Conservation (phyloP, 2,329 filamentous ascomycete species). For the Claviceps spartinae region DNA sequence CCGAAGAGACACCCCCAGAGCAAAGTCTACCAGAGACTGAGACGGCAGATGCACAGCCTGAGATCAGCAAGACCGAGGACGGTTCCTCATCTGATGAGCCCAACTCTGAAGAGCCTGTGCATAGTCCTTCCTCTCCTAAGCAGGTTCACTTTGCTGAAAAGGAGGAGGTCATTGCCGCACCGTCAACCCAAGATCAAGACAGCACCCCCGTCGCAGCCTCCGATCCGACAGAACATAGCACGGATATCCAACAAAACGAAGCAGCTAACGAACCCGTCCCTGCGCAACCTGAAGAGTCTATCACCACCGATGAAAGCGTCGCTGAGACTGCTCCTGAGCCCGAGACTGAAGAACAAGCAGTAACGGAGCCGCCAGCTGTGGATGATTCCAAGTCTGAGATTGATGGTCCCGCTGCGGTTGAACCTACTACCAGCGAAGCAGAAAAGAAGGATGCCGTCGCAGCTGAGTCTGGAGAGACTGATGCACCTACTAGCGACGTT, state of each 20-base stretch:
- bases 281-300: background rate
- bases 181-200: background rate
- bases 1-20: background rate
- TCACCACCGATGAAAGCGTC: background rate
- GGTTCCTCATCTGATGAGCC: background rate
- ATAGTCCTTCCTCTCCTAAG: constrained; percentile 1
- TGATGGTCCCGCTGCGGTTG: background rate
- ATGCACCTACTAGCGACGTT: background rate
- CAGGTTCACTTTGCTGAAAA: constrained; percentile 7
- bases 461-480: background rate
- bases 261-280: background rate
- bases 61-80: background rate
- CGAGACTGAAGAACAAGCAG: background rate
- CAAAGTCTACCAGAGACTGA: background rate
- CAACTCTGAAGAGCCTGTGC: background rate
- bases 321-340: background rate
- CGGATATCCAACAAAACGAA: background rate
- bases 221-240: background rate
- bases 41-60: background rate
- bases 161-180: constrained; percentile 1
- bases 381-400: background rate
- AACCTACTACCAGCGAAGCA: background rate
- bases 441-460: background rate
- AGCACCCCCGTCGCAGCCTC: background rate
- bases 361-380: background rate